A percentile compares a stretch with the other conserved stretches of the same genome.
Conservation (phyloP, 2,329 filamentous ascomycete species). For the Fusarium globosum region DNA sequence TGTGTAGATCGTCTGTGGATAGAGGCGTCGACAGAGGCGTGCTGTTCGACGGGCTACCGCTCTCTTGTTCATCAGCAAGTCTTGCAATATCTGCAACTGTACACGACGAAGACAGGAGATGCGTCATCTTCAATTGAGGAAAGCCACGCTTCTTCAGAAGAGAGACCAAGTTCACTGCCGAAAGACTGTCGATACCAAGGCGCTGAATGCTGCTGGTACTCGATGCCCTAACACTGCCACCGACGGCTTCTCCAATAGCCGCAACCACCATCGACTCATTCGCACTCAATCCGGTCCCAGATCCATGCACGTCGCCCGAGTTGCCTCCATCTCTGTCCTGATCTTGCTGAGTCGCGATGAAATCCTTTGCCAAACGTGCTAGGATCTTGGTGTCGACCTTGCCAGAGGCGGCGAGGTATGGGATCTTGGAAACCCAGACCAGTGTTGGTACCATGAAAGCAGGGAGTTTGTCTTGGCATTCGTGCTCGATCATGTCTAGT, state of each 20-base stretch:
- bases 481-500: not conserved
- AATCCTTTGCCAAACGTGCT: constrained; percentile 1
- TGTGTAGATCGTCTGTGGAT: not conserved
- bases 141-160: constrained; percentile 2
- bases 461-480: constrained; percentile 12
- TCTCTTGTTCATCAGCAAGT: not conserved
- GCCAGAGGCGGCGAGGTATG: constrained; percentile 20
- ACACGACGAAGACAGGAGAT: not conserved
- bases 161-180: constrained; percentile 16
- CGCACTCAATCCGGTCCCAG: fast-evolving
- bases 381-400: constrained; percentile 24
- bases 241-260: not conserved
- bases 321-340: fast-evolving
- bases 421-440: constrained; percentile 16
- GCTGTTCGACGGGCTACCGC: not conserved
- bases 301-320: fast-evolving
- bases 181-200: constrained; percentile 22
- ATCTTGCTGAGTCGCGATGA: not conserved
- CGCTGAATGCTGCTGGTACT: constrained; percentile 2
- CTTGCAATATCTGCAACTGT: not conserved
- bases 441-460: constrained; percentile 22
- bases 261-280: not conserved
- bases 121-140: constrained; percentile 1
- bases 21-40: not conserved
- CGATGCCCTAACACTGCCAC: not conserved